Evolutionary conservation across 331 rosid species (phyloP).

Genomic region (Arachis monticola): DNA sequence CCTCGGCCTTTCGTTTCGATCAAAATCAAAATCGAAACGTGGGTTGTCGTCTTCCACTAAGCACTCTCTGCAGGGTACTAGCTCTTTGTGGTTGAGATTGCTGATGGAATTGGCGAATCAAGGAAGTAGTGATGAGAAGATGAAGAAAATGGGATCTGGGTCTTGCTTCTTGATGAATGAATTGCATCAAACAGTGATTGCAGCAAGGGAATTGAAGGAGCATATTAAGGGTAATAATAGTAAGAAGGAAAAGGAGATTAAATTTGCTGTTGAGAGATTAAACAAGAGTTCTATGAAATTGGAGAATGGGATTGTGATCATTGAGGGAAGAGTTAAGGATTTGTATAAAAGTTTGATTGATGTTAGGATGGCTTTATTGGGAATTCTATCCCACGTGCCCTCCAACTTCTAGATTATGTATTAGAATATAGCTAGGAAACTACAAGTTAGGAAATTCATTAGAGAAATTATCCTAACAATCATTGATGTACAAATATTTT

Average conservation of each 20-base stretch:
- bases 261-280: conserved; percentile 42
- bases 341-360: conserved; percentile 55
- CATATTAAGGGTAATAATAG: conserved; percentile 27
- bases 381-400: conserved; percentile 49
- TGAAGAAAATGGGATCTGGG: conserved; percentile 14
- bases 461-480: conserved; percentile 3
- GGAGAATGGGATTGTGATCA: conserved; percentile 44
- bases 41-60: conserved; percentile 23
- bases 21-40: conserved; percentile 13
- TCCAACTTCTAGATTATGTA: conserved; percentile 4
- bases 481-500: conserved; percentile 32
- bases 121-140: conserved; percentile 34
- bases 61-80: conserved; percentile 2
- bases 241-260: conserved; percentile 35
- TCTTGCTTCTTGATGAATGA: conserved; percentile 23
- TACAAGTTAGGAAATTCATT: no score
- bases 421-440: conserved; percentile 21
- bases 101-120: conserved; percentile 36
- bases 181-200: conserved; percentile 42
- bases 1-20: conserved; percentile 44
- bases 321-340: conserved; percentile 52
- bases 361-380: conserved; percentile 56
- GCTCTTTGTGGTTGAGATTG: conserved; percentile 46
- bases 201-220: conserved; percentile 46
- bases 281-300: conserved; percentile 40